phyloP scores from a whole-genome alignment of 345 rosid genomes.

The Citrus mangshanensis region DNA sequence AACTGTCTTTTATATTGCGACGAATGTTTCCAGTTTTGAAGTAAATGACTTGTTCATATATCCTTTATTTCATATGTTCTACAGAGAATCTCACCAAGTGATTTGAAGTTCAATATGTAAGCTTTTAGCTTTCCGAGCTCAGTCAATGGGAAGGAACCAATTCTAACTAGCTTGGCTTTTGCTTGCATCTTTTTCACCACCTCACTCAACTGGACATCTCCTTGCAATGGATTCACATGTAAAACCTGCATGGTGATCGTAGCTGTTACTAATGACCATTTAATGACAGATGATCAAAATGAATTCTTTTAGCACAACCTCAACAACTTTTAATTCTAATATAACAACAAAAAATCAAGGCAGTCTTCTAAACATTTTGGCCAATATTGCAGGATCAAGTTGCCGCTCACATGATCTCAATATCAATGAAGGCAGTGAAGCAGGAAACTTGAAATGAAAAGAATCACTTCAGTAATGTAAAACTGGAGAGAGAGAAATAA shows the following conservation, averaged over 20 bases:
- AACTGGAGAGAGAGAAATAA: neutral
- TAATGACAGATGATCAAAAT: conserved; percentile 8
- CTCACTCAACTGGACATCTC: conserved; percentile 26
- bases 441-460: neutral
- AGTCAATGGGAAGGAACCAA: conserved; percentile 46
- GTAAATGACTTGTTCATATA: neutral
- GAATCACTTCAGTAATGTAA: neutral
- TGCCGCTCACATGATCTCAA: neutral
- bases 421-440: neutral
- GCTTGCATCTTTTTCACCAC: conserved; percentile 60
- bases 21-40: neutral
- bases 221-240: conserved; percentile 36
- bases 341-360: neutral
- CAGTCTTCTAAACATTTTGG: neutral
- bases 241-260: conserved; percentile 39
- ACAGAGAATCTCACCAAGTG: conserved; percentile 51
- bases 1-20: neutral
- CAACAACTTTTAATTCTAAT: neutral
- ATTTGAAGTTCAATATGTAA: conserved; percentile 50
- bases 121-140: conserved; percentile 71
- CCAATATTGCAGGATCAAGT: neutral
- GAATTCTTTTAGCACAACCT: neutral
- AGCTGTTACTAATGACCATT: neutral
- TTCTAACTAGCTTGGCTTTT: conserved; percentile 69
- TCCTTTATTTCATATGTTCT: neutral